Evolutionary conservation across 2,329 filamentous ascomycete genomes (phyloP).

Genomic region (Ascochyta clinopodiicola): DNA sequence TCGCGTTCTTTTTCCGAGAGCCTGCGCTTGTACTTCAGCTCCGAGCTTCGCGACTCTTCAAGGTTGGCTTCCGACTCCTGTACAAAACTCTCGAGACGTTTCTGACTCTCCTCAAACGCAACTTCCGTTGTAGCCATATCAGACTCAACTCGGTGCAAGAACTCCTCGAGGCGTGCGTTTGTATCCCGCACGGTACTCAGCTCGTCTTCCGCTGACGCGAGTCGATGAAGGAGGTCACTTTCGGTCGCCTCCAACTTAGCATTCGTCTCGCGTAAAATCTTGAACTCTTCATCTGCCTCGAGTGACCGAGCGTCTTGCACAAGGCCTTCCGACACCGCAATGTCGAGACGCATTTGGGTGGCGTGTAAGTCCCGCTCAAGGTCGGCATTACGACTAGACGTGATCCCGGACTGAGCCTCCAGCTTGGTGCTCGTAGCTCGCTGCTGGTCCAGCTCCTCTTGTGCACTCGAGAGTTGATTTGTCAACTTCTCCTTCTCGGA

Average conservation of each 20-base stretch:
- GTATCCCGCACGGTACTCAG: conserved; percentile 35
- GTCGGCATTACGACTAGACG: conserved; percentile 11
- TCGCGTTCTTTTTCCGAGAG: conserved; percentile 38
- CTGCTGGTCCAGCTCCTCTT: conserved; percentile 22
- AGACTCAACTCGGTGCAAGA: conserved; percentile 40
- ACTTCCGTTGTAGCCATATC: conserved; percentile 41
- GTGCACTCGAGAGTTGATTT: conserved; percentile 21
- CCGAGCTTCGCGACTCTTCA: conserved; percentile 31
- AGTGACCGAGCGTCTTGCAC: conserved; percentile 26
- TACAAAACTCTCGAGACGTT: conserved; percentile 34
- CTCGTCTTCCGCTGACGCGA: conserved; percentile 43
- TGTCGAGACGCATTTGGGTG: conserved; percentile 30
- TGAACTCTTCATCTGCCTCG: conserved; percentile 39
- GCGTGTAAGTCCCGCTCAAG: conserved; percentile 30
- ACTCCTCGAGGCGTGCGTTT: conserved; percentile 41
- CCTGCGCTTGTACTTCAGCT: conserved; percentile 41
- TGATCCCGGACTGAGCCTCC: conserved; percentile 13
- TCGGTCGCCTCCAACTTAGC: conserved; percentile 37
- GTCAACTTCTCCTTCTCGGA: conserved; percentile 24
- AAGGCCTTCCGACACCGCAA: conserved; percentile 29
- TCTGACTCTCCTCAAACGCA: conserved; percentile 40
- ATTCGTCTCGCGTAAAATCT: conserved; percentile 34
- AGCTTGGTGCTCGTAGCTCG: conserved; percentile 19
- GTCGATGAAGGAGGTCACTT: conserved; percentile 33
- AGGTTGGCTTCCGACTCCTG: conserved; percentile 41